Evolutionary conservation across 805 yeast species (phyloP).

Genomic region (Priceomyces melissophilus): DNA sequence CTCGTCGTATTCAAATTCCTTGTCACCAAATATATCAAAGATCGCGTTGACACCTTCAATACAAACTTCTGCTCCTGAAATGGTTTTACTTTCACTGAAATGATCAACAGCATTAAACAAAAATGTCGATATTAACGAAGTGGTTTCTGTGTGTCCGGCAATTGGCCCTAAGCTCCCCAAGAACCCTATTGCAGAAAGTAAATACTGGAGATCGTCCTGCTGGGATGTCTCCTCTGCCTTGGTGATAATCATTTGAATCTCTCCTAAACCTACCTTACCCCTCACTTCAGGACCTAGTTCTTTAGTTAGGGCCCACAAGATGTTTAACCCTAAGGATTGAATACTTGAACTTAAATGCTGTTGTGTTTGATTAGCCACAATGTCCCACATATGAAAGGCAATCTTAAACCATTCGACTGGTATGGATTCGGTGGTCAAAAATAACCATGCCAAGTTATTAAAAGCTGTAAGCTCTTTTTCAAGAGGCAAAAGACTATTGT

Average conservation of each 20-base stretch:
- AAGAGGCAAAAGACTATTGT: constrained; percentile 33
- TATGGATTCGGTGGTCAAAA: constrained; percentile 27
- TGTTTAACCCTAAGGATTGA: constrained; percentile 19
- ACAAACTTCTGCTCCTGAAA: constrained; percentile 37
- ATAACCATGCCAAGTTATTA: constrained; percentile 69
- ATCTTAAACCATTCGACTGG: constrained; percentile 39
- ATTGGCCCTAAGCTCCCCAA: constrained; percentile 48
- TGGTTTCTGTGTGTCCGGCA: constrained; percentile 43
- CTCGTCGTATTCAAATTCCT: constrained; percentile 59
- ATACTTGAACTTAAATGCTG: not conserved
- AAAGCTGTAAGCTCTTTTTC: constrained; percentile 60
- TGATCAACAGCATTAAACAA: constrained; percentile 26
- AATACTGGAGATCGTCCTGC: constrained; percentile 30
- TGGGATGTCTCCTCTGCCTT: constrained; percentile 14
- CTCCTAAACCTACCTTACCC: constrained; percentile 20
- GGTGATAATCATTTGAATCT: constrained; percentile 22
- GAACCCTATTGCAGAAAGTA: constrained; percentile 49
- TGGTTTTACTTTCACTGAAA: constrained; percentile 17
- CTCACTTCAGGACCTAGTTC: constrained; percentile 32
- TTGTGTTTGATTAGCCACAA: constrained; percentile 9
- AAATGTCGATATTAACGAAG: constrained; percentile 44
- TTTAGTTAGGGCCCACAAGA: constrained; percentile 38
- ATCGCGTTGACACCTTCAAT: constrained; percentile 62
- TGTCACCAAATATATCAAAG: constrained; percentile 81
- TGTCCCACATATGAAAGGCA: constrained; percentile 29